Base-by-base conservation (phyloP, 2,329 filamentous ascomycete species). In the Chaetomium olivaceum region DNA sequence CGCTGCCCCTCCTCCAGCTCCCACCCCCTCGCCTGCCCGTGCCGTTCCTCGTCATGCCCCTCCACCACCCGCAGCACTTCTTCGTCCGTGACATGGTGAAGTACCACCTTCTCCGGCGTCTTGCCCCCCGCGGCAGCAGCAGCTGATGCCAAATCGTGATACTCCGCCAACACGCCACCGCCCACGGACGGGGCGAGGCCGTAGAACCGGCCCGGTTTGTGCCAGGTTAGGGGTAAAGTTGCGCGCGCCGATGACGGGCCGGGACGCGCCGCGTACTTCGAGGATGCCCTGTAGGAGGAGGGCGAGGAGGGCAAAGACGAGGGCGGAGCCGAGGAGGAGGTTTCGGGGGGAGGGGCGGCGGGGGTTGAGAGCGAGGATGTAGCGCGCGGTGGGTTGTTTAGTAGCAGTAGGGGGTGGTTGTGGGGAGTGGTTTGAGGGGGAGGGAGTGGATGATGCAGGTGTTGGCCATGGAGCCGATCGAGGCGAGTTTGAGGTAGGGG, bases 381-480 rank as follows among this genome's bases (percentile, higher is more conserved):
- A 93, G 68, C 91, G 90, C 11, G 85, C 81, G 14, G 14, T 81
- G 78, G n/a, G 0, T 31, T 29, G 57, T 14, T 58, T 19, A 14
- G 52, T 33, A 51, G 76, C 67, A 8, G 76, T 72, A 19, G 69
- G 43, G 69, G 16, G 76, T 69, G 64, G 76, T 76, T 70, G 81
- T 77, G 58, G 79, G 66, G 50, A 78, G 72, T 67, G 79, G 80
- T 69, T 79, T 81, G 57, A 97, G 83, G 0, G 91, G 88, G 68
- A 97, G 88, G 48, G 87, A 90, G 77, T 96, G 91, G 29, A 96
- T 88, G 33, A 90, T 87, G 50, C 93, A 87, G 0, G 88, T 91
- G 75, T 93, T 93, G 67, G 88, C 89, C 71, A 96, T 88, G 58
- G 90, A 92, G 50, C 72, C 71, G 52, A 92, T 90, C 56, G 91